phyloP scores from a whole-genome alignment of 1,139 yeast species.

The Lodderomyces elongisporus region DNA sequence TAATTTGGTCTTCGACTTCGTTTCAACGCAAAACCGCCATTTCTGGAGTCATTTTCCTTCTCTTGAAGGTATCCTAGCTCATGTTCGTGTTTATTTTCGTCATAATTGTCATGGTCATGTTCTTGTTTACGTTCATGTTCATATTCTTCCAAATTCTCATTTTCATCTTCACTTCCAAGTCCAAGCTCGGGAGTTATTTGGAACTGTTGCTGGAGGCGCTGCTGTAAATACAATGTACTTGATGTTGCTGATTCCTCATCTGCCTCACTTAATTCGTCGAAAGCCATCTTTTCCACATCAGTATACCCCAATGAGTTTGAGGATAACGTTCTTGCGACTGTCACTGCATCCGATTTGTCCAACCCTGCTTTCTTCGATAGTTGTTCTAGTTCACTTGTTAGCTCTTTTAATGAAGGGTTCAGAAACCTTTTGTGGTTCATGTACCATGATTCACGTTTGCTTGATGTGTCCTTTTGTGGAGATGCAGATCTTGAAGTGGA shows the following conservation, averaged over 20 bases:
- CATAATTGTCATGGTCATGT: background rate
- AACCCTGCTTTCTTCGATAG: slow-evolving; percentile 68
- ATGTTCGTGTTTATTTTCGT: background rate
- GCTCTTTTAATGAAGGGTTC: slow-evolving; percentile 60
- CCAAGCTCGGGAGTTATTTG: too few relatives aligned
- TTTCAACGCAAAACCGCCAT: slow-evolving; percentile 24
- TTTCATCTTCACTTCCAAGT: too few relatives aligned
- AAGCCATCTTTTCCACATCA: slow-evolving; percentile 45
- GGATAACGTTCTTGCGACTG: slow-evolving; percentile 67
- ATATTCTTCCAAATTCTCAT: background rate
- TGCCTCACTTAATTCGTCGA: slow-evolving; percentile 27
- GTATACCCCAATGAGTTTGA: slow-evolving; percentile 56
- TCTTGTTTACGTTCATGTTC: slow-evolving; percentile 1
- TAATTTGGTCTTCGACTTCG: slow-evolving; percentile 42
- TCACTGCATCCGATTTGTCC: slow-evolving; percentile 68
- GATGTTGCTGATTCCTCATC: slow-evolving; percentile 8
- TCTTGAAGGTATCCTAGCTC: too few relatives aligned
- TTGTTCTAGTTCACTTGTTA: slow-evolving; percentile 62
- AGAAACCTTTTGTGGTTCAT: slow-evolving; percentile 18
- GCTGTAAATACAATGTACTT: slow-evolving; percentile 13
- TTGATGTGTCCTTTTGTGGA: slow-evolving; percentile 9
- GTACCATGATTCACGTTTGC: slow-evolving; percentile 13
- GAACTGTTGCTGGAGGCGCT: slow-evolving; percentile 15
- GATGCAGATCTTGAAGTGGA: slow-evolving; percentile 12
- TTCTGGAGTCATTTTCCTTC: background rate